Evolutionary conservation across 2,329 filamentous ascomycete species (phyloP).

Genomic region (Cercospora zeae-maydis): DNA sequence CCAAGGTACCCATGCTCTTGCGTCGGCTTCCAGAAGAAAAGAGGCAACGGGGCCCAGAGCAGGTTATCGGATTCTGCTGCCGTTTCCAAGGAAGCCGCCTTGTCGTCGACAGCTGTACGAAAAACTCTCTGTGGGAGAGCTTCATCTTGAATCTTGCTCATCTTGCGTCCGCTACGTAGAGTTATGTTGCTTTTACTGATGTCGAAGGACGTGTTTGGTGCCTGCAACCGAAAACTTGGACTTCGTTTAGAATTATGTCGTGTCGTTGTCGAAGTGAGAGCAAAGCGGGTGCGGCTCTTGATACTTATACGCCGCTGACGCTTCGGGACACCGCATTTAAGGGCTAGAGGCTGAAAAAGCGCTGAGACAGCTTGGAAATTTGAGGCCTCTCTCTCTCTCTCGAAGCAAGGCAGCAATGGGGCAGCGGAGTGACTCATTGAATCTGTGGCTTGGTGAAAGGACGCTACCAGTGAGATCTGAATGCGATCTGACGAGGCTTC

Average conservation of each 20-base stretch:
- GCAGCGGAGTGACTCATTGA: not conserved
- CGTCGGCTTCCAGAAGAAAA: constrained; percentile 19
- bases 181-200: not conserved
- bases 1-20: constrained; percentile 21
- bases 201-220: not conserved
- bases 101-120: not conserved
- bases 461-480: too few species aligned
- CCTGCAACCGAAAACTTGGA: not conserved
- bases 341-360: not conserved
- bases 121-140: not conserved
- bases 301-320: not conserved
- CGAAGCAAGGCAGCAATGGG: not conserved
- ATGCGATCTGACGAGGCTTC: too few species aligned
- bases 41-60: not conserved
- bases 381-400: not conserved
- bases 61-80: not conserved
- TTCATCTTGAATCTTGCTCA: not conserved
- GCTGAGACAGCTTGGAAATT: not conserved
- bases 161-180: not conserved
- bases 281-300: not conserved
- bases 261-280: not conserved
- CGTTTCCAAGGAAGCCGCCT: not conserved
- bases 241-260: not conserved
- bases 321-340: not conserved
- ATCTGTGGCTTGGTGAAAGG: not conserved